Conservation (phyloP, 2,329 filamentous ascomycete species). For the Diaporthe capsici region DNA sequence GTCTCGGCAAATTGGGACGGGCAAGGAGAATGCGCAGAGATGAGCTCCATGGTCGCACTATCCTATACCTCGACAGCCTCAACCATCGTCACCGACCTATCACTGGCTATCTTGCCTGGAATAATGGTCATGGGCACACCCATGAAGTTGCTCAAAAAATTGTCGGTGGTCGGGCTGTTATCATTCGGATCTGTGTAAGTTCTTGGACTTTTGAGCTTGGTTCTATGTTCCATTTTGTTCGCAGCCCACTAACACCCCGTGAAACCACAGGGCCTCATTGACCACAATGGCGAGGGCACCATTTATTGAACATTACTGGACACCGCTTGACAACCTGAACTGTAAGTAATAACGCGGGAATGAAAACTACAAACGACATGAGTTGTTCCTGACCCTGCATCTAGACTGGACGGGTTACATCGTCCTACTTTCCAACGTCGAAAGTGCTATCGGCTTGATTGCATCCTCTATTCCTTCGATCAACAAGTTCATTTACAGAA, state of each 20-base stretch:
- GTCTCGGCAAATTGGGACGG: slow-evolving; percentile 45
- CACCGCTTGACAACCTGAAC: slow-evolving; percentile 43
- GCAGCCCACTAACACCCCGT: not conserved
- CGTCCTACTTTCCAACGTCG: slow-evolving; percentile 45
- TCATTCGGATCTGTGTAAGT: slow-evolving; percentile 48
- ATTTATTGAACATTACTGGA: slow-evolving; percentile 45
- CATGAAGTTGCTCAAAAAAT: slow-evolving; percentile 47
- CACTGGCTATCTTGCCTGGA: slow-evolving; percentile 50
- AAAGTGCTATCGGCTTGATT: slow-evolving; percentile 41
- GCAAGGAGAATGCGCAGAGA: slow-evolving; percentile 40
- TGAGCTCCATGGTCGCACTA: slow-evolving; percentile 44
- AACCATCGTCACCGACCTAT: slow-evolving; percentile 52
- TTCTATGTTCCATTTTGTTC: too few species aligned
- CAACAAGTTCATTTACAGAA: slow-evolving; percentile 30
- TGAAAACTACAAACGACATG: too few species aligned
- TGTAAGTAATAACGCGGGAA: slow-evolving; percentile 40
- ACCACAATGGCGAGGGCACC: slow-evolving; percentile 46
- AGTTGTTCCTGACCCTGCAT: not conserved
- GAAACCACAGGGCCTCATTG: slow-evolving; percentile 43
- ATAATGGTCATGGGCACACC: slow-evolving; percentile 52
- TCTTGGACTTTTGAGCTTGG: not conserved
- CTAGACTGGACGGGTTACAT: slow-evolving; percentile 47
- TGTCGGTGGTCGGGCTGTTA: slow-evolving; percentile 46
- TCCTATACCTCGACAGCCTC: slow-evolving; percentile 50
- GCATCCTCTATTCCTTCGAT: slow-evolving; percentile 39